Evolutionary conservation across 306 rosid genomes (phyloP).

Genomic region (Mucuna pruriens): DNA sequence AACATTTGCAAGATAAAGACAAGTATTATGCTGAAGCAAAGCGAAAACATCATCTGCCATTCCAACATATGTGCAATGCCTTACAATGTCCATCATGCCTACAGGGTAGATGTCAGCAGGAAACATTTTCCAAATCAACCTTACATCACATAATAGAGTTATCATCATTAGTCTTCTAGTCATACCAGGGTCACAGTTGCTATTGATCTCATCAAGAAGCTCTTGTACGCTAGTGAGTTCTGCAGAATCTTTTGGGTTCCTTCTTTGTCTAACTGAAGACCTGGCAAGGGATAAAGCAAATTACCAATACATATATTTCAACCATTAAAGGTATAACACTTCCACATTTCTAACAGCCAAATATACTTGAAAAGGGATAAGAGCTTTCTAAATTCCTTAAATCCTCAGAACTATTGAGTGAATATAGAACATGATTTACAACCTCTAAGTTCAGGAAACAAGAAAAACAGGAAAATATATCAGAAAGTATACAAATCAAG

Average conservation of each 20-base stretch:
- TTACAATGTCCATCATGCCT: slow-evolving; percentile 83
- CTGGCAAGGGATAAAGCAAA: slow-evolving; percentile 49
- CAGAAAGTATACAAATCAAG: not conserved
- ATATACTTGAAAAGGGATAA: not conserved
- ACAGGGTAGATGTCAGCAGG: slow-evolving; percentile 35
- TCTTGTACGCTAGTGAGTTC: slow-evolving; percentile 80
- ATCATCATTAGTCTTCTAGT: slow-evolving; percentile 28
- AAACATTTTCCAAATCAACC: slow-evolving; percentile 30
- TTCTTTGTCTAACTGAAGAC: slow-evolving; percentile 85
- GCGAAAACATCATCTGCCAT: slow-evolving; percentile 93
- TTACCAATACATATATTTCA: slow-evolving; percentile 4
- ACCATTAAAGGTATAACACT: slow-evolving; percentile 7
- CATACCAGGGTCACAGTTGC: slow-evolving; percentile 72
- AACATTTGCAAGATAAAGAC: slow-evolving; percentile 90
- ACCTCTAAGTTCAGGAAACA: not conserved
- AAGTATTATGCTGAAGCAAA: slow-evolving; percentile 90
- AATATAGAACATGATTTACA: not conserved
- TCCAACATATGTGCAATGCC: slow-evolving; percentile 88
- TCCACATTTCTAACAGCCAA: not conserved
- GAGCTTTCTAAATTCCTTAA: not conserved
- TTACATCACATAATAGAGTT: slow-evolving; percentile 23
- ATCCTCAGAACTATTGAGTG: not conserved
- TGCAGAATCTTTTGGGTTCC: slow-evolving; percentile 77
- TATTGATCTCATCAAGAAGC: slow-evolving; percentile 74
- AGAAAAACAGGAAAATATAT: not conserved